These are phyloP conservation scores for Letharia columbiana DNA, from an alignment of 495 filamentous ascomycete genomes.

Conservation along the genomic window DNA sequence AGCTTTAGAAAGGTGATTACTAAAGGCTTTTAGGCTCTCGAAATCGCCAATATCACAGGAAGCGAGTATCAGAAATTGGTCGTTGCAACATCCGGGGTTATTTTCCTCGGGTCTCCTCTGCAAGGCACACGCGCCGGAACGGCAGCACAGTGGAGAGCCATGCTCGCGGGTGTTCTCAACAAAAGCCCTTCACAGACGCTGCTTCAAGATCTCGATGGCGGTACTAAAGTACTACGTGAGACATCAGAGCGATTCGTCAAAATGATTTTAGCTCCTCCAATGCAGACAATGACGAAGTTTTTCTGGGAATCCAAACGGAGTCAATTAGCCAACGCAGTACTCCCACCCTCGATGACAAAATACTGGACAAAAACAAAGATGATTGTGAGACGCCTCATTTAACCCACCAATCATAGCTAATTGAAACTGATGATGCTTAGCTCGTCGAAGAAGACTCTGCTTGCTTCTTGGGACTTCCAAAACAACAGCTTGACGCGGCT, in stretches of 20 bases:
- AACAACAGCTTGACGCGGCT: background rate
- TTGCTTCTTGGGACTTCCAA: background rate
- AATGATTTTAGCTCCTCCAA: background rate
- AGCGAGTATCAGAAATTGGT: constrained; percentile 5
- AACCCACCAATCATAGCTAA: background rate
- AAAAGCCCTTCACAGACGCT: background rate
- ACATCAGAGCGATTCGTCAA: background rate
- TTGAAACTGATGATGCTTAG: background rate
- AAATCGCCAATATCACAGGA: background rate
- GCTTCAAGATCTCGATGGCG: background rate
- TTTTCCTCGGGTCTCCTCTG: constrained; percentile 7
- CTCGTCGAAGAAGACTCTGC: constrained; percentile 1
- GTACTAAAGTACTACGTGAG: background rate
- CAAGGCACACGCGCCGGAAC: constrained; percentile 8
- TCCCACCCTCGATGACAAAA: background rate
- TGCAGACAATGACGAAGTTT: constrained; percentile 6
- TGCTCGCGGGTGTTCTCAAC: background rate
- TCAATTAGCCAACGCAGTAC: background rate
- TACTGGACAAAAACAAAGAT: background rate
- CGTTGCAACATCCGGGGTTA: constrained; percentile 7
- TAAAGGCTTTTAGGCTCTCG: background rate
- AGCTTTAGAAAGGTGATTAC: background rate
- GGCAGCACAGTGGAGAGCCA: constrained; percentile 4
- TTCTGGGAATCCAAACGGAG: background rate
- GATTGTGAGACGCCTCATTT: background rate